Evolutionary conservation across 1,139 yeast genomes (phyloP).

Genomic region (Citeromyces siamensis): DNA sequence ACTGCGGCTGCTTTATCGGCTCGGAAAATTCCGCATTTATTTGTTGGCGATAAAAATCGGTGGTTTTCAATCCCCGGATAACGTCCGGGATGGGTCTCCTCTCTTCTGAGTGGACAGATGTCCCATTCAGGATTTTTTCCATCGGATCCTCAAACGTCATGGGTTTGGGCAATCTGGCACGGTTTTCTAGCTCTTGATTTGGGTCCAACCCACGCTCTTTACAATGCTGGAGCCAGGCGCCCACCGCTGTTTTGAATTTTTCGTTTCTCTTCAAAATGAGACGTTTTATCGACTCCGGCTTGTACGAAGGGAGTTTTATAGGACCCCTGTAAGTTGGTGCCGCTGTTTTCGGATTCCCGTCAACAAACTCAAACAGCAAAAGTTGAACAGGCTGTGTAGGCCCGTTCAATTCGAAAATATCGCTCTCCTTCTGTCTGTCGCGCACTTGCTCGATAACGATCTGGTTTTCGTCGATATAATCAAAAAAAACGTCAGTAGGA

Average conservation of each 20-base stretch:
- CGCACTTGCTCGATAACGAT: conserved; percentile 34
- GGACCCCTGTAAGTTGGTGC: conserved; percentile 20
- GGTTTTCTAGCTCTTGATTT: conserved; percentile 20
- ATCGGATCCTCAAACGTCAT: conserved; percentile 36
- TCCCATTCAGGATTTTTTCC: conserved; percentile 28
- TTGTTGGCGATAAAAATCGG: conserved; percentile 46
- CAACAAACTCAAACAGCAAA: conserved; percentile 67
- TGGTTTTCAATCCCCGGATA: conserved; percentile 30
- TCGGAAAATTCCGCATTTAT: conserved; percentile 31
- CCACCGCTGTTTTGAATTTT: conserved; percentile 35
- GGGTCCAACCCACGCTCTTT: conserved; percentile 22
- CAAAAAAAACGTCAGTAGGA: conserved; percentile 59
- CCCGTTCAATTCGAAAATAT: conserved; percentile 32
- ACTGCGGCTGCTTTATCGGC: conserved; percentile 32
- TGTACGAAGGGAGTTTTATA: conserved; percentile 29
- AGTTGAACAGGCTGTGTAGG: conserved; percentile 29
- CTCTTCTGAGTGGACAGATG: conserved; percentile 8
- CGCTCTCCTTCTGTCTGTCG: conserved; percentile 33
- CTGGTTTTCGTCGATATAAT: conserved; percentile 67
- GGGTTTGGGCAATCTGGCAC: conserved; percentile 35
- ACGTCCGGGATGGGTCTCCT: conserved; percentile 25
- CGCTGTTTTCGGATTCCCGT: conserved; percentile 39
- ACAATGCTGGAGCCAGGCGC: conserved; percentile 25
- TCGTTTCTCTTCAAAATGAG: conserved; percentile 47
- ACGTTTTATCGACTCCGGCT: conserved; percentile 37